Base-by-base conservation (phyloP, 768 basidiomycete genomes). In the Boletus subcaerulescens region DNA sequence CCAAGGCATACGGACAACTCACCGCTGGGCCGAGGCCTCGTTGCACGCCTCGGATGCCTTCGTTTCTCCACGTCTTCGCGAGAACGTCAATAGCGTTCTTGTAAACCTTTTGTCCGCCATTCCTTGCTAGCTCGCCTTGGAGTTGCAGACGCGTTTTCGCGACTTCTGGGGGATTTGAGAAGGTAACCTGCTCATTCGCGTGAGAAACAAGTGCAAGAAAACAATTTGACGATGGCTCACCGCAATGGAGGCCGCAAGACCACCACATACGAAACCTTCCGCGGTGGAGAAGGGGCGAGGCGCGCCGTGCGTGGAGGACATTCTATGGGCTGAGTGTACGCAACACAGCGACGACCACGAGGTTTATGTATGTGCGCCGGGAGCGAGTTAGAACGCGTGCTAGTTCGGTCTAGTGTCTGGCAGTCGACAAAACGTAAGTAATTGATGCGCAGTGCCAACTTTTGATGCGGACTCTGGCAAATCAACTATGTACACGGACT, bases 81-180 rank as follows among this genome's bases (percentile, higher is more conserved):
- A 96, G 73, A 14, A 91, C 93, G 65, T 98, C 95, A 40, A 93
- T 56, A n/a, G 87, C 89, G 67, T 86, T 91, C 56, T 82, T 90
- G 76, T 99, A 99, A 3, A 98, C 91, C 66, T 84, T 90, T 60
- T 70, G 59, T 15, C 78, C 79, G 10, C 87, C 84, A 8, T 73
- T 79, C 65, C 88, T 93, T 33, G 89, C 84, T 12, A 99, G 82
- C 71, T 98, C 97, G 24, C 96, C 97, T 67, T 98, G 94, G 24
- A 99, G 81, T 70, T 99, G 97, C 48, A 99, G 74, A 52, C 96
- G 87, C 40, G 97, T 98, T 74, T 98, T 98, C 43, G 91, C 89
- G 20, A 72, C 67, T 62, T 88, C 87, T 5, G 85, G 86, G 13
- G 87, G 85, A 60, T 91, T 91, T 5, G 88, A 89, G 51, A 91